Conservation (phyloP, 805 yeast genomes). For the Pichia rugopelliculosa region DNA sequence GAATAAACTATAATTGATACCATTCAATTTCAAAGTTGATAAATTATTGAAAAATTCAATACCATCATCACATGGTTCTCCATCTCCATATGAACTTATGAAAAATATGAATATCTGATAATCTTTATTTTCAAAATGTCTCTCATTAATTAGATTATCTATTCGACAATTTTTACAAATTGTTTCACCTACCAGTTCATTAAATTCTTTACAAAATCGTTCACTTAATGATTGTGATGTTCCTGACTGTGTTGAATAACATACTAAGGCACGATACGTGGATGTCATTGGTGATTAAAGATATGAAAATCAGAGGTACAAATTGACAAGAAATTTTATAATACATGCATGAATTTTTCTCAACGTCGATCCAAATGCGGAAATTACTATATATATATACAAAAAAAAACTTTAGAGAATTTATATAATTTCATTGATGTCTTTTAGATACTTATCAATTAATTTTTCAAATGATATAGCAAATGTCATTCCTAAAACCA, state of each 20-base stretch:
- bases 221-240: conserved; percentile 84
- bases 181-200: conserved; percentile 12
- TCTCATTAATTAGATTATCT: too few relatives aligned
- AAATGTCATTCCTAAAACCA: conserved; percentile 44
- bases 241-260: conserved; percentile 90
- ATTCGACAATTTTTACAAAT: neutral
- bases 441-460: conserved; percentile 21
- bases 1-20: conserved; percentile 57
- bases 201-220: conserved; percentile 13
- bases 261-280: conserved; percentile 50
- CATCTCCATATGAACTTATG: conserved; percentile 92
- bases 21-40: conserved; percentile 29
- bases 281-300: conserved; percentile 27
- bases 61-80: conserved; percentile 93
- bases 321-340: too few relatives aligned
- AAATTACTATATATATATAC: neutral
- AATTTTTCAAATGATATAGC: conserved; percentile 40
- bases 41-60: conserved; percentile 44
- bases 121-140: neutral
- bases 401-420: neutral
- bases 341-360: too few relatives aligned
- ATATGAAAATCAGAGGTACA: neutral
- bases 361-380: neutral
- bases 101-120: conserved; percentile 39
- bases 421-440: neutral